Conservation (phyloP, 2,329 filamentous ascomycete species). For the Colletotrichum abscissum region DNA sequence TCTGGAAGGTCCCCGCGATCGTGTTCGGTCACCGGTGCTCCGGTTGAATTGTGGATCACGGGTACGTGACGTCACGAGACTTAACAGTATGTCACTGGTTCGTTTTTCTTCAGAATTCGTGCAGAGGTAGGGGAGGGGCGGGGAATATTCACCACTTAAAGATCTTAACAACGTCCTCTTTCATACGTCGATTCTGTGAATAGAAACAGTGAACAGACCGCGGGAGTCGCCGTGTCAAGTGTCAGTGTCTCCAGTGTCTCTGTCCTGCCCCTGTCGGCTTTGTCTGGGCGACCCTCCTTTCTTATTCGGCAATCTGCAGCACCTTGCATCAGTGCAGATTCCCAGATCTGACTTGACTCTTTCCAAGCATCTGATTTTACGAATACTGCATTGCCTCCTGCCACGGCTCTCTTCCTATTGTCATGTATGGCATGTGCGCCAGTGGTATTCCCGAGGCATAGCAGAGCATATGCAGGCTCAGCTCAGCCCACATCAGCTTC, state of each 20-base stretch:
- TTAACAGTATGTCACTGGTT: neutral
- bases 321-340: neutral
- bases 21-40: slow-evolving; percentile 9
- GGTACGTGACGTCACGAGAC: neutral
- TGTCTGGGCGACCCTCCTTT: slow-evolving; percentile 4
- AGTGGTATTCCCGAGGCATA: slow-evolving; percentile 10
- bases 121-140: neutral
- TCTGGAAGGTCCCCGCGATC: slow-evolving; percentile 15
- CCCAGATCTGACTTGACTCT: neutral
- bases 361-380: slow-evolving; percentile 5
- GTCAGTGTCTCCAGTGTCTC: neutral
- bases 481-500: neutral
- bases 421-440: slow-evolving; percentile 12
- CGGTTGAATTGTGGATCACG: neutral
- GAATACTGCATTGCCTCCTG: neutral
- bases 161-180: neutral
- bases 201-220: neutral
- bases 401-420: neutral
- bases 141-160: neutral
- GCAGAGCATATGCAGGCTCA: neutral
- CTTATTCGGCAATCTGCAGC: slow-evolving; percentile 15
- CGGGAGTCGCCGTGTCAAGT: slow-evolving; percentile 1
- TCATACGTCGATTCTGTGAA: neutral
- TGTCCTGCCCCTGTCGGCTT: slow-evolving; percentile 1
- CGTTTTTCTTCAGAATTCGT: neutral